A percentile compares a stretch with the other conserved stretches of the same genome.
phyloP scores from a whole-genome alignment of 225 moss, liverwort and hornwort genomes.

The Bryoerythrophyllum caledonicum region DNA sequence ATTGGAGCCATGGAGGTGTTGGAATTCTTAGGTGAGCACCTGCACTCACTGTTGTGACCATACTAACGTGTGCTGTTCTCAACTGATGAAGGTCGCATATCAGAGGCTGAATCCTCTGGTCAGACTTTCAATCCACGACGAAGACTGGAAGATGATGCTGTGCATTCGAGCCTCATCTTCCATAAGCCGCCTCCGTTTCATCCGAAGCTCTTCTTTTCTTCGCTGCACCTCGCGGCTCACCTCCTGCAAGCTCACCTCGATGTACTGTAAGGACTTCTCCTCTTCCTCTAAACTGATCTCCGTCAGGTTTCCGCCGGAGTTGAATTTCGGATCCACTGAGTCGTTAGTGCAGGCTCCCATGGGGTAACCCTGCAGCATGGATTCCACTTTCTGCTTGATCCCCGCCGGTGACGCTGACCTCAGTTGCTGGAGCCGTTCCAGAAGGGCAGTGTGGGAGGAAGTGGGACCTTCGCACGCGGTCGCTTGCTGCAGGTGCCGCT shows the following conservation, averaged over 20 bases:
- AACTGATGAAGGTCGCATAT: conserved; percentile 23
- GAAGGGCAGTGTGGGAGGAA: conserved; percentile 52
- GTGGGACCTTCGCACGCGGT: conserved; percentile 41
- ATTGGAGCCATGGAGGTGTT: conserved; percentile 20
- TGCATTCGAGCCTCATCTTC: conserved; percentile 99
- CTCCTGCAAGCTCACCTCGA: conserved; percentile 90
- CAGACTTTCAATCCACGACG: conserved; percentile 96
- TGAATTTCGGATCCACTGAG: conserved; percentile 58
- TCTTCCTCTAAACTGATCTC: conserved; percentile 89
- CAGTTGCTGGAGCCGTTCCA: conserved; percentile 76
- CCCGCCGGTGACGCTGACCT: conserved; percentile 75
- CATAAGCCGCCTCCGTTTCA: conserved; percentile 79
- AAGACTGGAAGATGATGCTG: conserved; percentile 85
- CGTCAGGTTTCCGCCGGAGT: conserved; percentile 35
- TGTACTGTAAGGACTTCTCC: conserved; percentile 87
- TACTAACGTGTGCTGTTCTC: conserved; percentile 22
- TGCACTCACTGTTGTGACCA: conserved; percentile 15
- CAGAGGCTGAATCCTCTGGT: conserved; percentile 87
- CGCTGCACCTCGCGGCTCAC: conserved; percentile 89
- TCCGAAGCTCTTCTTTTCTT: conserved; percentile 88
- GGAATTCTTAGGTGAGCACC: conserved; percentile 10
- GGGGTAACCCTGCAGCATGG: conserved; percentile 76
- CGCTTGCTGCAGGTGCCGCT: conserved; percentile 42
- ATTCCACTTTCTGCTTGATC: conserved; percentile 68
- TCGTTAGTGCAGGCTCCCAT: conserved; percentile 46